Base-by-base conservation (phyloP, 495 filamentous ascomycete genomes). In the Penicillium cinerascens region DNA sequence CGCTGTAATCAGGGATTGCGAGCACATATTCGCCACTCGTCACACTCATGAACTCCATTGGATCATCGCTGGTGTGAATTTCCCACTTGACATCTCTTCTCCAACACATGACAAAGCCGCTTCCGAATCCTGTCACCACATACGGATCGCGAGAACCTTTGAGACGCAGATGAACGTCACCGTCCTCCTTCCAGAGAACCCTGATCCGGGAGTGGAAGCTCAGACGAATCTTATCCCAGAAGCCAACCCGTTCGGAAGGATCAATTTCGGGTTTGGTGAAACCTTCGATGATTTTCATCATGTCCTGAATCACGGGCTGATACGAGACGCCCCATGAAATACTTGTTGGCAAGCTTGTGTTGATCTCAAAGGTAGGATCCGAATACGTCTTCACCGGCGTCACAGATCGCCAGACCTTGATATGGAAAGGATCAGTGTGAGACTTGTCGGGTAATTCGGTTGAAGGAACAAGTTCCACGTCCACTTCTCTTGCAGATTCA, bases 271-370 rank as follows among this genome's bases (percentile, higher is more conserved):
- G 88, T 59, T 97, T 99, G 9, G 92, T 96, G 71, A 99, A 96
- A 0, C 87, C 87, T 74, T 99, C 93, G 51, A 99, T 89, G 21
- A 95, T 90, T 83, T 97, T 96, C 93, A 99, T 99, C 89, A 97
- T 96, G 61, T 99, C 93, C 68, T 99, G 93, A 47, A 99, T 97
- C 10, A 92, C 95, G 22, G 93, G 93, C 55, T 99, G 93, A 63
- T 97, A 97, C 0, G 93, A 96, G 50, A 91, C 88, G 36, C 92
- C 90, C 93, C 93, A 99, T 26, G 91, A 96, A 44, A 97, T 92
- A 49, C 87, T 84, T 7, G 93, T 99, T 8, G 95, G 86, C 53
- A 89, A 82, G 51, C 85, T 86, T 4, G 92, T 97, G 64, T 97
- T 92, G 62, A 99, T 95, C 47, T 95, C 88, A 55, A 97, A 77